Percentiles rank a stretch among this genome's conserved stretches.
phyloP scores from a whole-genome alignment of 345 rosid genomes.

The Hypericum perforatum region DNA sequence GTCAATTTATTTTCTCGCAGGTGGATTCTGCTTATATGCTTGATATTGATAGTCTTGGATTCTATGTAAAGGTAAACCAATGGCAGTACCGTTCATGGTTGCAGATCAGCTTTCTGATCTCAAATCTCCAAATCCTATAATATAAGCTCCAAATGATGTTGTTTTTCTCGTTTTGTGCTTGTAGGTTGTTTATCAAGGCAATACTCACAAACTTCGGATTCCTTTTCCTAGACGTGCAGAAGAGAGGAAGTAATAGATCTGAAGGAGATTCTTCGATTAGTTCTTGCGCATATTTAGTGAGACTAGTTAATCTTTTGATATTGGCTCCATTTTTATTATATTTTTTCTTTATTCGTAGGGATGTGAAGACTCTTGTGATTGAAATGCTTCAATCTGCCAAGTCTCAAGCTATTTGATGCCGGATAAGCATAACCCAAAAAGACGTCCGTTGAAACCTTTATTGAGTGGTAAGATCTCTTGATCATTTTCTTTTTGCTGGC shows the following conservation, averaged over 20 bases:
- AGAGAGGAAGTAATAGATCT: conserved; percentile 60
- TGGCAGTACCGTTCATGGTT: too few species aligned
- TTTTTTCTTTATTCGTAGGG: conserved; percentile 39
- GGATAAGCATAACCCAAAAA: conserved; percentile 21
- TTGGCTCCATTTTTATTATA: neutral
- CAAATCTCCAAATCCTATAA: neutral
- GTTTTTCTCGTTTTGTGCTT: neutral
- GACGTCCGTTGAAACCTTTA: neutral
- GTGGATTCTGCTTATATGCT: conserved; percentile 83
- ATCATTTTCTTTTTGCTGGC: neutral
- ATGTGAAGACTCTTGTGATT: conserved; percentile 78
- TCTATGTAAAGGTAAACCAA: conserved; percentile 67
- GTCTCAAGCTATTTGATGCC: conserved; percentile 26
- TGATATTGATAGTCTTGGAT: conserved; percentile 88
- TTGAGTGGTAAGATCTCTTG: neutral
- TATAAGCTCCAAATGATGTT: conserved; percentile 1
- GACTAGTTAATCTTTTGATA: too few species aligned
- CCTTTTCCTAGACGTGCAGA: conserved; percentile 76
- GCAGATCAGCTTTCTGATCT: neutral
- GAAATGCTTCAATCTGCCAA: conserved; percentile 86
- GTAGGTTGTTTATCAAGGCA: conserved; percentile 66
- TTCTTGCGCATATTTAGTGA: too few species aligned
- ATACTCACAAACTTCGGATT: conserved; percentile 62
- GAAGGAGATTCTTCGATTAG: neutral
- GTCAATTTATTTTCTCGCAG: conserved; percentile 24